Conservation (phyloP, 1,139 yeast species). For the Geotrichum klebahnii region DNA sequence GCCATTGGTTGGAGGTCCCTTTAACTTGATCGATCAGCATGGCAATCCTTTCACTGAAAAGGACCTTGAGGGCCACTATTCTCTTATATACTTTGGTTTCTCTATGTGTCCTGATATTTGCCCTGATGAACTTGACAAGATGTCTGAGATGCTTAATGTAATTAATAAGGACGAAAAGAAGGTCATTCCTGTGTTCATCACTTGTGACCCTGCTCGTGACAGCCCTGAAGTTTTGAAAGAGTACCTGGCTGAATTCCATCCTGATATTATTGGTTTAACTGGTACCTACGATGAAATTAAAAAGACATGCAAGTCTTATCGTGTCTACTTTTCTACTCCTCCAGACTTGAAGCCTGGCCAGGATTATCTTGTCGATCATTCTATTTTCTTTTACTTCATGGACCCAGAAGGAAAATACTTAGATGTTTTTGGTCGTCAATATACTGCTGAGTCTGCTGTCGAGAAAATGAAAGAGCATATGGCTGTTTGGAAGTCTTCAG, state of each 20-base stretch:
- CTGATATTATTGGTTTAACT: slow-evolving; percentile 81
- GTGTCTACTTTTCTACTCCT: slow-evolving; percentile 95
- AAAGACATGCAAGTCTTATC: slow-evolving; percentile 74
- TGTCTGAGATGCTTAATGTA: slow-evolving; percentile 70
- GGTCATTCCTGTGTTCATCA: slow-evolving; percentile 66
- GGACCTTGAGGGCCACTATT: slow-evolving; percentile 70
- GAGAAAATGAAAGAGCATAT: slow-evolving; percentile 72
- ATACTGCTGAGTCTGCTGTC: slow-evolving; percentile 74
- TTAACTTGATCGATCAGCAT: slow-evolving; percentile 63
- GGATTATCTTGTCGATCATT: slow-evolving; percentile 93
- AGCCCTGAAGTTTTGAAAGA: slow-evolving; percentile 74
- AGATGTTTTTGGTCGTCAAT: slow-evolving; percentile 90
- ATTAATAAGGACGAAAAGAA: slow-evolving; percentile 50
- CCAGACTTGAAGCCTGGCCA: slow-evolving; percentile 90
- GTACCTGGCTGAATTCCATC: slow-evolving; percentile 83
- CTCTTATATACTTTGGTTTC: slow-evolving; percentile 86
- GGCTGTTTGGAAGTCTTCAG: slow-evolving; percentile 68
- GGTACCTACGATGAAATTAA: slow-evolving; percentile 85
- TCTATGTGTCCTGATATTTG: slow-evolving; percentile 97
- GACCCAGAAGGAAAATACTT: slow-evolving; percentile 94
- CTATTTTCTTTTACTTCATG: slow-evolving; percentile 92
- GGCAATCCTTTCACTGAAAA: slow-evolving; percentile 72
- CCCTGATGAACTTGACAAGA: slow-evolving; percentile 92
- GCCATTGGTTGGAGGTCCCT: slow-evolving; percentile 91
- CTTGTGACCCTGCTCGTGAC: slow-evolving; percentile 96